Evolutionary conservation across 2,329 filamentous ascomycete genomes (phyloP), one percentile per base, ranked within the genome.

Genomic region (Ophiostoma tasmaniense): DNA sequence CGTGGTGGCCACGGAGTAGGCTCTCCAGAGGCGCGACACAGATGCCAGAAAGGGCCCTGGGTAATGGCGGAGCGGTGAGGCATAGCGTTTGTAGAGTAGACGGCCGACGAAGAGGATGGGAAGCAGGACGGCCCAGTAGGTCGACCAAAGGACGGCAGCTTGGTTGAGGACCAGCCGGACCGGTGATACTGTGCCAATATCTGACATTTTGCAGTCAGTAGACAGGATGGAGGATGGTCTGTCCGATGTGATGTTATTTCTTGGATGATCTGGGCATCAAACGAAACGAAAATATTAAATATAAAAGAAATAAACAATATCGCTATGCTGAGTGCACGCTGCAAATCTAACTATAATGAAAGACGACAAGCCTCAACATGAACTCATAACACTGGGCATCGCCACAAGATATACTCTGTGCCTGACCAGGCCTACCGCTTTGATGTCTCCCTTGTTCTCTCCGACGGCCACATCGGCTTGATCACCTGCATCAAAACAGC

Each of bases 21-120:
- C 72, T 69, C 81, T 82, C 80, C 80, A 82, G 4, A 82, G 75
- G 1, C 80, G 78, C 0, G 75, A 74, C 39, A 76, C 68, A 0
- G 77, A 78, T 14, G 77, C 77, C 11, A 78, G 73, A 69, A 74
- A 73, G 2, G 77, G 78, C 5, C 77, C 78, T 0, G 77, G 77
- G 67, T 76, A 78, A 39, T 74, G 74, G n/a, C 76, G 75, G 17
- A 78, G 74, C 1, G 77, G 78, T 5, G 77, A 78, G 45, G 74
- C 73, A 69, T 78, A 78, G 59, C 75, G 74, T 35, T 74, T 75
- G 71, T 76, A 75, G 17, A 76, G 66, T 2, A 73, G 71, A 10
- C 77, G 75, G 20, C 72, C 4, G 52, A 76, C n/a, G 67, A 79
- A 22, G 45, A 73, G 33, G n/a, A 70, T 61, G 22, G 76, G 68